Percentiles rank a stretch among this genome's conserved stretches.
Evolutionary conservation across 1,139 yeast genomes (phyloP).

Genomic region (Pichia terricola): DNA sequence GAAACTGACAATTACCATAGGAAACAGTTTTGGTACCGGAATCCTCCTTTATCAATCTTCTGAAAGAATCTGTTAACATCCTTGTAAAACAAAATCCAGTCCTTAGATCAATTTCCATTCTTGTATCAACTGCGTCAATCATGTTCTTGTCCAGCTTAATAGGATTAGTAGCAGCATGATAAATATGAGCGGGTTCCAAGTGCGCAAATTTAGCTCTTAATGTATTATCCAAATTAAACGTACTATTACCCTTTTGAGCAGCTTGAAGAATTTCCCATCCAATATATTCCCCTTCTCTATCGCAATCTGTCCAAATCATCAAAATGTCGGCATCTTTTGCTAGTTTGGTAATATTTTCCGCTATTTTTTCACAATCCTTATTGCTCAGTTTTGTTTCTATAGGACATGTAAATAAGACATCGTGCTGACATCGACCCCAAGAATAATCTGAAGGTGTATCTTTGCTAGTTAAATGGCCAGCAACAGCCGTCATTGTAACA

Average conservation of each 20-base stretch:
- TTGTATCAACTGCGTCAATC: constrained; percentile 75
- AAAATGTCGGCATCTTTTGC: constrained; percentile 51
- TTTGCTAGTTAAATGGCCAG: constrained; percentile 66
- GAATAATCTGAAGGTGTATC: constrained; percentile 57
- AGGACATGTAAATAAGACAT: constrained; percentile 62
- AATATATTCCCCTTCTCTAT: constrained; percentile 94
- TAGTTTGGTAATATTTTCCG: constrained; percentile 61
- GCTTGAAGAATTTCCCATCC: constrained; percentile 76
- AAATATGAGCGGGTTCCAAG: constrained; percentile 64
- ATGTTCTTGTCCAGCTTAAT: constrained; percentile 52
- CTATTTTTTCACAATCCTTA: constrained; percentile 38
- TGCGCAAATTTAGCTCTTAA: constrained; percentile 83
- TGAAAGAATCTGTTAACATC: constrained; percentile 47
- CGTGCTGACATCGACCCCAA: constrained; percentile 68
- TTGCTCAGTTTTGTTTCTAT: constrained; percentile 31
- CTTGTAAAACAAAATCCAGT: constrained; percentile 90
- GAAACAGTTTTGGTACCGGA: constrained; percentile 33
- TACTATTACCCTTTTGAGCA: constrained; percentile 48
- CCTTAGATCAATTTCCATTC: constrained; percentile 81
- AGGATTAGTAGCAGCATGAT: constrained; percentile 68
- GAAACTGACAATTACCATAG: constrained; percentile 95
- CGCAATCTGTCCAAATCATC: constrained; percentile 99
- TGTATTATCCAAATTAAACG: constrained; percentile 37
- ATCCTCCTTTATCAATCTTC: constrained; percentile 13
- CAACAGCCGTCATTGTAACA: constrained; percentile 86